Evolutionary conservation across 2,329 filamentous ascomycete genomes (phyloP).

Genomic region (Cryphonectria radicalis): DNA sequence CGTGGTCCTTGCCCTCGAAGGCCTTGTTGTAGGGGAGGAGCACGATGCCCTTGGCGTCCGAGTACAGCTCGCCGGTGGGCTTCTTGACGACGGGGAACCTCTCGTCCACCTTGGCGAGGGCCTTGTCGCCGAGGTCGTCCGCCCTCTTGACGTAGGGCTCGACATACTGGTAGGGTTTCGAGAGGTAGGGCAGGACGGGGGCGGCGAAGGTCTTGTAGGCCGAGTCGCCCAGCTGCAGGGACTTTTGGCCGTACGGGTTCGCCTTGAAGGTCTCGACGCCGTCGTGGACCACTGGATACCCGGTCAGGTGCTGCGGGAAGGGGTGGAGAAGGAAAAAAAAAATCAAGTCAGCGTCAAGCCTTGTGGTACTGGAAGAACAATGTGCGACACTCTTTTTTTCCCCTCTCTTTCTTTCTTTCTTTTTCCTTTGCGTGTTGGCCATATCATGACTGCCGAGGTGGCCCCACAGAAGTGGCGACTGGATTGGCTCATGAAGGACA

Average conservation of each 20-base stretch:
- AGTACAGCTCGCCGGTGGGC: slow-evolving; percentile 71
- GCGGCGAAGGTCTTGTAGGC: slow-evolving; percentile 78
- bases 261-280: slow-evolving; percentile 77
- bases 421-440: neutral
- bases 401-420: neutral
- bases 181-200: slow-evolving; percentile 77
- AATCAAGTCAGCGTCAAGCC: slow-evolving; percentile 25
- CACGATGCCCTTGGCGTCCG: slow-evolving; percentile 64
- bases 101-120: slow-evolving; percentile 71
- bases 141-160: slow-evolving; percentile 83
- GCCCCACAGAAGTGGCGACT: neutral
- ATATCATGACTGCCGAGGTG: neutral
- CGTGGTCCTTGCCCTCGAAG: slow-evolving; percentile 64
- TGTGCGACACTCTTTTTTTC: neutral
- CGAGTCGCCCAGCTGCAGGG: slow-evolving; percentile 73
- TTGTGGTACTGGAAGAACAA: no score
- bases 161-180: slow-evolving; percentile 79
- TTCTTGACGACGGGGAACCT: slow-evolving; percentile 76
- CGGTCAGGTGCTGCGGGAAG: slow-evolving; percentile 71
- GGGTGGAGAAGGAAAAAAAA: neutral
- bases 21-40: slow-evolving; percentile 67
- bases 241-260: slow-evolving; percentile 83
- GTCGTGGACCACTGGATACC: slow-evolving; percentile 84
- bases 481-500: neutral
- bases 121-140: slow-evolving; percentile 75